Evolutionary conservation across 768 basidiomycete genomes (phyloP).

Genomic region (Trametes cubensis): DNA sequence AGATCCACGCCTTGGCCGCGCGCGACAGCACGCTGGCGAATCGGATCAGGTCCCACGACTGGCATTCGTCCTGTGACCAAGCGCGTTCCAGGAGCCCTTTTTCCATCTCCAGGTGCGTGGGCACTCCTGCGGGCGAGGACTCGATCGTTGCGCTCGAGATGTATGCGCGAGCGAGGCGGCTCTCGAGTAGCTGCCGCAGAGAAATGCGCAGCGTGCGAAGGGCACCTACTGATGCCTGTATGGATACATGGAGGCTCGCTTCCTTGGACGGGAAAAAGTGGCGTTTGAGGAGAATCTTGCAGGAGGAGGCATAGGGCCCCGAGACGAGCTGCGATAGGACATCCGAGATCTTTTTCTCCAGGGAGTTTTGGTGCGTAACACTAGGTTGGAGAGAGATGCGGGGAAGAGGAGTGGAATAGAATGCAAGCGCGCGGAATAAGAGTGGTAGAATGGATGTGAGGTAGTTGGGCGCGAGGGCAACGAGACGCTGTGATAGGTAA

Average conservation of each 20-base stretch:
- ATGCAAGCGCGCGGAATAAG: conserved; percentile 71
- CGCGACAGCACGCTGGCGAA: conserved; percentile 57
- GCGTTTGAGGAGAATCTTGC: conserved; percentile 62
- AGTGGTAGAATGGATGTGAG: conserved; percentile 64
- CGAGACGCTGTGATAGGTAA: conserved; percentile 63
- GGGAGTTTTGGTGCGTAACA: conserved; percentile 35
- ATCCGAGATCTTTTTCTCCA: conserved; percentile 62
- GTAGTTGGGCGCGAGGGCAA: conserved; percentile 56
- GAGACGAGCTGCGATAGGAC: conserved; percentile 58
- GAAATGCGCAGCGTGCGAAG: conserved; percentile 60
- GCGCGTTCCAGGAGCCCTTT: conserved; percentile 69
- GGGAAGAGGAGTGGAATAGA: conserved; percentile 67
- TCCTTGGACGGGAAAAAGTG: conserved; percentile 55
- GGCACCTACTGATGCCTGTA: conserved; percentile 35
- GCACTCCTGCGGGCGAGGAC: conserved; percentile 63
- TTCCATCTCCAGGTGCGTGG: conserved; percentile 61
- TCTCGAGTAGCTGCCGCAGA: conserved; percentile 61
- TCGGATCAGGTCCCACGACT: conserved; percentile 67
- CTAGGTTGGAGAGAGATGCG: conserved; percentile 58
- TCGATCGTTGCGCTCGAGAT: conserved; percentile 56
- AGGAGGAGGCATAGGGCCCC: conserved; percentile 67
- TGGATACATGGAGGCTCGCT: conserved; percentile 14
- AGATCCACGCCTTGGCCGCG: conserved; percentile 64
- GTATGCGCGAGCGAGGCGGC: conserved; percentile 67
- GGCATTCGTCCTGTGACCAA: conserved; percentile 69